Percentiles rank a stretch among this genome's conserved stretches.
These are phyloP conservation scores for Yamadazyma insecticola DNA, from an alignment of 805 yeast species.

Conservation along the genomic window DNA sequence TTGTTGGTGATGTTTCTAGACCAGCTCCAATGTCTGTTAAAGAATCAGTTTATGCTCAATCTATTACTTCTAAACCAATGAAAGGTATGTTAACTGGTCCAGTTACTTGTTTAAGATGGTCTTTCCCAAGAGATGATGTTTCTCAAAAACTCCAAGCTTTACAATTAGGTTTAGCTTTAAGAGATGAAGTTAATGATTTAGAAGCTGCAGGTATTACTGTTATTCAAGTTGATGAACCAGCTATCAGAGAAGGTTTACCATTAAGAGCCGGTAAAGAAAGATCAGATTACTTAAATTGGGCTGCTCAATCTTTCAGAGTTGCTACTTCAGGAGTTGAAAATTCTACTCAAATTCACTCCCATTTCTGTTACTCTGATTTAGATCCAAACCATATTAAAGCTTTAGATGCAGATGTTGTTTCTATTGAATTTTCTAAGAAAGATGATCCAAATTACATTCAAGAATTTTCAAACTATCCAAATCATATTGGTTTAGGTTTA, in stretches of 20 bases:
- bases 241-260: conserved; percentile 99
- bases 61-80: conserved; percentile 91
- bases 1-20: conserved; percentile 99
- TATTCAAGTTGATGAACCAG: conserved; percentile 99
- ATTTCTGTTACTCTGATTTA: conserved; percentile 99
- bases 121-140: conserved; percentile 99
- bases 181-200: conserved; percentile 97
- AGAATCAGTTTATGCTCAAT: conserved; percentile 99
- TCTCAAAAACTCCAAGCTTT: conserved; percentile 89
- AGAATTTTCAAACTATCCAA: conserved; percentile 97
- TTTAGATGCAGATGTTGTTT: conserved; percentile 98
- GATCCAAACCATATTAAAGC: conserved; percentile 99
- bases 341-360: conserved; percentile 97
- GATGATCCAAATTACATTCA: conserved; percentile 97
- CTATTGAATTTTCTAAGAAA: conserved; percentile 99
- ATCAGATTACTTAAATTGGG: conserved; percentile 95
- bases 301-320: conserved; percentile 99
- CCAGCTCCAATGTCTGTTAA: conserved; percentile 98
- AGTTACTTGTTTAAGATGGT: conserved; percentile 99
- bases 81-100: conserved; percentile 99
- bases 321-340: conserved; percentile 97
- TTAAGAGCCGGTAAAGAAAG: conserved; percentile 97
- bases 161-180: conserved; percentile 95
- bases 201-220: conserved; percentile 98
- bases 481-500: conserved; percentile 99